Conservation (phyloP, 805 yeast species). For the Starmerella apis region DNA sequence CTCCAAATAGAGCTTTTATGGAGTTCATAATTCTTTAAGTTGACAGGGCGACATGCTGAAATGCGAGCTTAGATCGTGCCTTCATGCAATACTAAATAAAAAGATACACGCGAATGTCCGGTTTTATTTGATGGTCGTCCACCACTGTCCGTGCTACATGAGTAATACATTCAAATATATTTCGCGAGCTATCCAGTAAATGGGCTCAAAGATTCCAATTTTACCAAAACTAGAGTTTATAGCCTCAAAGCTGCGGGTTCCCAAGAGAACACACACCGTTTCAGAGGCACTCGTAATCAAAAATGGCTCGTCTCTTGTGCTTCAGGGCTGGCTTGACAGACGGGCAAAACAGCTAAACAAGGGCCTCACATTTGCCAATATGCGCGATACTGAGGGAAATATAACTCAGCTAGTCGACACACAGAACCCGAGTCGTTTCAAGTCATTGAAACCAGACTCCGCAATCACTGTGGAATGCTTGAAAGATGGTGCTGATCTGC, state of each 20-base stretch:
- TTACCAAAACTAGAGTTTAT: constrained; percentile 10
- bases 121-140: too few relatives aligned
- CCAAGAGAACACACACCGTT: constrained; percentile 10
- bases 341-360: constrained; percentile 64
- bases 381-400: constrained; percentile 67
- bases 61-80: too few relatives aligned
- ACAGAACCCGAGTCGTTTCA: constrained; percentile 35
- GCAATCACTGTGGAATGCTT: constrained; percentile 51
- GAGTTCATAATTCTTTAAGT: too few relatives aligned
- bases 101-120: too few relatives aligned
- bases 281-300: not conserved
- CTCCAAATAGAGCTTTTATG: too few relatives aligned
- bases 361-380: constrained; percentile 53
- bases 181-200: not conserved
- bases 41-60: too few relatives aligned
- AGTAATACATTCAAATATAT: not conserved
- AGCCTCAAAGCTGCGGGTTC: constrained; percentile 17
- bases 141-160: too few relatives aligned
- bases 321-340: constrained; percentile 78
- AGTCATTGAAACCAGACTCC: constrained; percentile 58
- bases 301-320: constrained; percentile 29
- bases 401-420: constrained; percentile 46
- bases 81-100: too few relatives aligned
- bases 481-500: constrained; percentile 41
- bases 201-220: not conserved